Evolutionary conservation across 805 yeast species (phyloP), one percentile per base, ranked within the genome.

Genomic region (Kodamaea hsintzibuensis): DNA sequence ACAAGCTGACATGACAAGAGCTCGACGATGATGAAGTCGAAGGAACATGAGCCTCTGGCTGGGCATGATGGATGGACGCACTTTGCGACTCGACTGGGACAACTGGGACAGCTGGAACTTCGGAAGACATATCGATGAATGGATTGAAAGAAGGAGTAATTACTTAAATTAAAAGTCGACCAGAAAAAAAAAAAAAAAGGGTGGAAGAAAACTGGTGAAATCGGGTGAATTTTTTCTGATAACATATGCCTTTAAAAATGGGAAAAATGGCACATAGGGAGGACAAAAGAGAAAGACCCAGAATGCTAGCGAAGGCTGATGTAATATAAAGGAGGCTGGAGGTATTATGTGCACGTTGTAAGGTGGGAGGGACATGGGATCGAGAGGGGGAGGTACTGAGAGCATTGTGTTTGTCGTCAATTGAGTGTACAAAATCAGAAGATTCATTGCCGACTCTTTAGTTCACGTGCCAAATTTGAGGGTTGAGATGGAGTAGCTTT

Each of bases 1-100:
- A 76, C 60, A 89, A 74, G 42, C 10, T 37, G 43, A 53, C 19
- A 22, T 22, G 40, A 16, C 25, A 40, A 40, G 42, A 48, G 3
- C n/a, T n/a, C n/a, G n/a, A n/a, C n/a, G 33, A 18, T 5, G 44
- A 9, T n/a, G 53, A 13, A 19, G 53, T 8, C 35, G 49, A 13
- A 30, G 43, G 50, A 13, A 45, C 43, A 35, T 53, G 47, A 38
- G 52, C 50, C 30, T 37, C 17, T 16, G 39, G 50, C 16, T 27
- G 35, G 35, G 35, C 35, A 30, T 8, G 47, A 38, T 25, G 37
- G 33, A 27, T 22, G 25, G 51, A 39, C 16, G 48, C 40, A 25
- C 40, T 14, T 42, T 38, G 16, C 13, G 48, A 30, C 47, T 51
- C 47, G 30, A 51, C 54, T 27, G 54, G 54, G 42, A 51, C 54